Base-by-base conservation (phyloP, 148 eudicot species). In the Limonium bicolor region DNA sequence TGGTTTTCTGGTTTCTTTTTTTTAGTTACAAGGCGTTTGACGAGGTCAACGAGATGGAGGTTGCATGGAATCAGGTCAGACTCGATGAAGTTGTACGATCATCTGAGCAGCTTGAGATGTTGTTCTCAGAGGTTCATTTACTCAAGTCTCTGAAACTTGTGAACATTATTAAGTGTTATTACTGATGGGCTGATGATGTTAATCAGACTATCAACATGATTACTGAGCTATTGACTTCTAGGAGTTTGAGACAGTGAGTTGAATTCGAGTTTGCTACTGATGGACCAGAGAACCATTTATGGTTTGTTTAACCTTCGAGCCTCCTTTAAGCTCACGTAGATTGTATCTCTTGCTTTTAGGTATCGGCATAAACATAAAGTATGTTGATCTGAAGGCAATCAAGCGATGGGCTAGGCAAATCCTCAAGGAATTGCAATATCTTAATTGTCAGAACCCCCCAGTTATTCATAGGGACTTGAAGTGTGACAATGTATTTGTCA, bases 351-450 rank as follows among this genome's bases (percentile, higher is more conserved):
- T 40, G 37, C 4, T 18, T 40, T 40, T n/a, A 82, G 93, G 61
- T 84, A 79, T 31, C 80, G 12, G 90, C 4, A 60, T 50, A 58
- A 85, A 85, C 40, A 90, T 80, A 23, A 74, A 63, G 59, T 38
- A 40, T 28, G 77, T 77, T 12, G 73, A 71, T 37, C 11, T 71
- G 38, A 80, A 71, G 35, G 95, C 95, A 7, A 66, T 85, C 44
- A 85, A 77, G 65, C 74, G 65, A 46, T 86, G 95, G 95, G 77
- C 78, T 6, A 77, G 72, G 61, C 86, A 86, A 67, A 77, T 86
- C 23, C 86, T 86, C 41, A 61, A 27, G 48, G 95, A 92, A 17
- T 65, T 80, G 63, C 59, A 61, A 1, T 72, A 71, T 74, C 86
- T 86, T 35, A 86, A 80, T 31, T 44, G 66, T 58, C 83, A 74